Conservation (phyloP, 352 stramenopile genomes). For the Globisporangium okanoganense region DNA sequence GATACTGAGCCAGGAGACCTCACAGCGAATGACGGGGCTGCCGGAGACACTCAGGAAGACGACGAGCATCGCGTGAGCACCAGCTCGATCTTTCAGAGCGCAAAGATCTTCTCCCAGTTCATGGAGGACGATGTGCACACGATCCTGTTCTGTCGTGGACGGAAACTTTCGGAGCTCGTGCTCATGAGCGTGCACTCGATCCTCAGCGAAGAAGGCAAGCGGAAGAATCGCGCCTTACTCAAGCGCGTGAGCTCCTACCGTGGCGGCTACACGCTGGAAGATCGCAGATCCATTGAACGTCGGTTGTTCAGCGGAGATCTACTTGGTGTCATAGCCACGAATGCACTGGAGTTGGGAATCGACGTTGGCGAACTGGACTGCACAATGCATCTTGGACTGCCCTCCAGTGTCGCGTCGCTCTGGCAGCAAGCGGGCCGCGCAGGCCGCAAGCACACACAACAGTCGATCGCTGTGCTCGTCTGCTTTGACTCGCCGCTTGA, state of each 20-base stretch:
- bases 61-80: slow-evolving; percentile 15
- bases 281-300: slow-evolving; percentile 92
- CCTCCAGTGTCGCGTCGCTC: slow-evolving; percentile 89
- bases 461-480: slow-evolving; percentile 92
- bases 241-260: slow-evolving; percentile 93
- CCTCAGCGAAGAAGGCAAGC: slow-evolving; percentile 30
- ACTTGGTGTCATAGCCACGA: slow-evolving; percentile 94
- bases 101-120: slow-evolving; percentile 89
- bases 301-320: slow-evolving; percentile 94
- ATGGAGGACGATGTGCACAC: slow-evolving; percentile 89
- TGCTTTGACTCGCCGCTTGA: slow-evolving; percentile 95
- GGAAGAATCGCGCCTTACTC: slow-evolving; percentile 35
- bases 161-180: slow-evolving; percentile 93
- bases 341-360: slow-evolving; percentile 97
- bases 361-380: slow-evolving; percentile 94
- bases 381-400: slow-evolving; percentile 96
- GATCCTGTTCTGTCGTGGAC: slow-evolving; percentile 94
- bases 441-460: slow-evolving; percentile 72
- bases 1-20: neutral
- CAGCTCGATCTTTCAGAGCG: slow-evolving; percentile 88
- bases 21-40: neutral
- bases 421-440: slow-evolving; percentile 97
- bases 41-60: neutral
- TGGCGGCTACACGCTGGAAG: slow-evolving; percentile 92
- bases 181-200: slow-evolving; percentile 83